phyloP scores from a whole-genome alignment of 805 yeast species.

The Ogataea nitratoaversa region DNA sequence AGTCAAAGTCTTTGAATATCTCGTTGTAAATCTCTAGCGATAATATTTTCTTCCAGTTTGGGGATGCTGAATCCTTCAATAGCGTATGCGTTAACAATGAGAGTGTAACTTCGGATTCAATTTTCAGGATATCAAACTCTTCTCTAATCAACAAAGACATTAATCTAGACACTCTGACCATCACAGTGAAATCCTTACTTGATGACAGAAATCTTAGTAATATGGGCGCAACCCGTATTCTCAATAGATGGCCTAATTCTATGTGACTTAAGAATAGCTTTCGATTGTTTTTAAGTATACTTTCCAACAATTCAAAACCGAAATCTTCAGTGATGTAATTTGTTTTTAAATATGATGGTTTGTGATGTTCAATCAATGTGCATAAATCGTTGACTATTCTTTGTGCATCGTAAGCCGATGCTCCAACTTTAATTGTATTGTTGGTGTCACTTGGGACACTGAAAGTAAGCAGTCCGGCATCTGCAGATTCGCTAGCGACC shows the following conservation, averaged over 20 bases:
- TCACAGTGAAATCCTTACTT: constrained; percentile 58
- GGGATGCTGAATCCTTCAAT: constrained; percentile 49
- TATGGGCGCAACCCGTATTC: constrained; percentile 71
- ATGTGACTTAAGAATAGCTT: constrained; percentile 49
- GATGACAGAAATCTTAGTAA: constrained; percentile 61
- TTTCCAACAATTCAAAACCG: constrained; percentile 81
- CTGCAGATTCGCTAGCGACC: constrained; percentile 18
- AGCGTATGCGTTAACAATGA: constrained; percentile 71
- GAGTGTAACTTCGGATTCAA: constrained; percentile 79
- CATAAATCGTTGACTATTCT: constrained; percentile 72
- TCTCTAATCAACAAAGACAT: constrained; percentile 58
- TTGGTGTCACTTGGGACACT: constrained; percentile 46
- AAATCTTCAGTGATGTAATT: constrained; percentile 54
- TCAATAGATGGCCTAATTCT: constrained; percentile 63
- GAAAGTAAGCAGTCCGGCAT: constrained; percentile 12
- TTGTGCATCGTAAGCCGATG: constrained; percentile 64
- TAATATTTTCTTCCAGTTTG: constrained; percentile 69
- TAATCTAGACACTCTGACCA: constrained; percentile 72
- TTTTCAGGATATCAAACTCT: constrained; percentile 56
- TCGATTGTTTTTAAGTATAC: constrained; percentile 62
- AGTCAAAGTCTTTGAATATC: constrained; percentile 51
- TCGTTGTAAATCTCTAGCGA: constrained; percentile 69
- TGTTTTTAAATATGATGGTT: constrained; percentile 50
- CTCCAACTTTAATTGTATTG: constrained; percentile 38
- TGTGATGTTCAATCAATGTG: constrained; percentile 53